Base-by-base conservation (phyloP, 2,329 filamentous ascomycete genomes). In the Colletotrichum cuscutae region DNA sequence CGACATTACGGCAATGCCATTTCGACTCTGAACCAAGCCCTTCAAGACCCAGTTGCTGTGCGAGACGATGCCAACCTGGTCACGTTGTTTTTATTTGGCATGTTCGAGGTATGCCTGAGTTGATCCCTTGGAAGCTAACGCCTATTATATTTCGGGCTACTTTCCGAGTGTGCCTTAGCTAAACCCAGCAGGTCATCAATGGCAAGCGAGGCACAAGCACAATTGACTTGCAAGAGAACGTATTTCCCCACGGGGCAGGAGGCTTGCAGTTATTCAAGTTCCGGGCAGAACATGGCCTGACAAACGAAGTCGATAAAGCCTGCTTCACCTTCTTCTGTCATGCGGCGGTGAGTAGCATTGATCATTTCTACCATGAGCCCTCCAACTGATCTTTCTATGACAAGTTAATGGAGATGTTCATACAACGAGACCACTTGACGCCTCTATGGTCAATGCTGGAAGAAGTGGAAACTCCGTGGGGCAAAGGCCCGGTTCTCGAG, bases 341-440 rank as follows among this genome's bases (percentile, higher is more conserved):
- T 22, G 65, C 69, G 32, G 69, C 69, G 24, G 69, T 68, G 42
- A 68, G 61, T 53, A 19, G 12, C 1, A 3, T 3, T 3, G 12
- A 6, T 2, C 9, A 13, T 19, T 15, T 57, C 61, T 53, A 6
- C 5, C 28, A 19, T 54, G 49, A 2, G 13, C 3, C 42, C 26
- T 2, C 1, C 3, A 12, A 9, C 49, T 65, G 4, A 69, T 30
- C 1, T 4, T 5, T 42, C 35, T 6, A 2, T 5, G 12, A 5
- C 1, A 26, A 74, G 72, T 35, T 69, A 2, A 69, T 66, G 69
- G 69, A 74, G 37, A 57, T 58, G 37, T 73, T 73, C 19, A 65
- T 72, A 28, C 65, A 69, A 46, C 42, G 70, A 4, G 26, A 69
- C 11, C 69, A 65, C n/a, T 35, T 73, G 0, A 59, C 65, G 2